A percentile compares a stretch with the other conserved stretches of the same genome.
phyloP scores from a whole-genome alignment of 306 rosid species.

The Fragaria nilgerrensis region DNA sequence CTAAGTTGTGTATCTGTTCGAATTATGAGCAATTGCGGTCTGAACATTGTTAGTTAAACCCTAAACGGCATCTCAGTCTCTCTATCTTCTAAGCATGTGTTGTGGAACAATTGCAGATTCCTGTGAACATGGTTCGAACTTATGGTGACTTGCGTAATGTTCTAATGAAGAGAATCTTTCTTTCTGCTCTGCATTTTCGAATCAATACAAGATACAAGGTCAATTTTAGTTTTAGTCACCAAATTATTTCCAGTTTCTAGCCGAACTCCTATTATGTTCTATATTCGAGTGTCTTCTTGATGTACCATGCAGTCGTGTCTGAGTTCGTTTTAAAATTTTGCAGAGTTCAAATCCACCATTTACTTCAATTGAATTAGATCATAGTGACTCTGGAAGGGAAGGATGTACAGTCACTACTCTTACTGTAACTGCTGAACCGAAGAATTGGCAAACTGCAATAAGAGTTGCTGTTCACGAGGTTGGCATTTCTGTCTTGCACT shows the following conservation, averaged over 20 bases:
- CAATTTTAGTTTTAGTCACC: constrained; percentile 21
- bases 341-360: constrained; percentile 99
- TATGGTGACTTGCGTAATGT: constrained; percentile 87
- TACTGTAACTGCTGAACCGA: constrained; percentile 93
- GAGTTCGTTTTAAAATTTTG: constrained; percentile 32
- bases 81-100: constrained; percentile 9
- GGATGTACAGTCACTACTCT: constrained; percentile 99
- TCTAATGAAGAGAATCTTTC: constrained; percentile 97
- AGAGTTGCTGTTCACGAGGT: constrained; percentile 99
- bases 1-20: constrained; percentile 8
- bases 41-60: background rate
- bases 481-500: constrained; percentile 22
- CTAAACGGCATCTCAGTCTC: background rate
- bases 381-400: constrained; percentile 99
- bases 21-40: background rate
- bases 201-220: constrained; percentile 99
- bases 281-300: constrained; percentile 9
- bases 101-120: constrained; percentile 64
- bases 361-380: constrained; percentile 95
- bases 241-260: constrained; percentile 16
- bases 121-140: constrained; percentile 82
- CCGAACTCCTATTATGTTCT: background rate
- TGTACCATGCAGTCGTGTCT: constrained; percentile 17
- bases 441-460: constrained; percentile 88
- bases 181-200: constrained; percentile 96